Evolutionary conservation across 2,329 filamentous ascomycete species (phyloP), one percentile per base, ranked within the genome.

Genomic region (Laburnicola sp.): DNA sequence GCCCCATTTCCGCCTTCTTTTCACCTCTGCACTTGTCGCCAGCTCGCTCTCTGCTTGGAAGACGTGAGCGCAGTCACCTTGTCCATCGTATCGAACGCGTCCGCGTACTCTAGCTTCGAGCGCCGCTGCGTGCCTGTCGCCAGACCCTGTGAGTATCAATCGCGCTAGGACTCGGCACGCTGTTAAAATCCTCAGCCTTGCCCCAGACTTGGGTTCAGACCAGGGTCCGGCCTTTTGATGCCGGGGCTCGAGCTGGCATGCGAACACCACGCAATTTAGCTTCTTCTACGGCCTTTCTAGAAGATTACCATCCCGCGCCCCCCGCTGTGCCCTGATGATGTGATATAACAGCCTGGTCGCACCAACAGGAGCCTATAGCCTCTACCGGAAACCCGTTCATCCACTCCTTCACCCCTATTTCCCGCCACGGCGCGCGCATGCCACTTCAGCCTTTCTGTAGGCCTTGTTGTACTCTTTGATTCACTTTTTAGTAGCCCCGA

Each of bases 311-410:
- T 63, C 62, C 66, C 65, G 65, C 65, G 45, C 57, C 63, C 66
- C 68, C 65, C 65, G 65, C 67, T 66, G 62, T 63, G 58, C 56
- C 56, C 60, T 62, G 63, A 61, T 68, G 67, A 69, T 68, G 65
- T 70, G 66, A 70, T 66, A 68, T 68, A 70, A 69, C 62, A 64
- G 57, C 62, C 64, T 59, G 54, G 66, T 71, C 67, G 58, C 68
- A 65, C 65, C 65, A 68, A 63, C 62, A 54, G 57, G 54, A 66
- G 61, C 62, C 60, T 64, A 62, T 34, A n/a, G 59, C 61, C 62
- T 64, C 56, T 54, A 34, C 40, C 62, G 62, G 64, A 60, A 55
- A 62, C 59, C 64, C 65, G 58, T 64, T 65, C 60, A 63, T 69
- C 64, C 62, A 69, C 59, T 64, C 64, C 59, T 65, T 63, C 53